phyloP scores from a whole-genome alignment of 2,329 filamentous ascomycete species.

The Xylariaceae sp. region DNA sequence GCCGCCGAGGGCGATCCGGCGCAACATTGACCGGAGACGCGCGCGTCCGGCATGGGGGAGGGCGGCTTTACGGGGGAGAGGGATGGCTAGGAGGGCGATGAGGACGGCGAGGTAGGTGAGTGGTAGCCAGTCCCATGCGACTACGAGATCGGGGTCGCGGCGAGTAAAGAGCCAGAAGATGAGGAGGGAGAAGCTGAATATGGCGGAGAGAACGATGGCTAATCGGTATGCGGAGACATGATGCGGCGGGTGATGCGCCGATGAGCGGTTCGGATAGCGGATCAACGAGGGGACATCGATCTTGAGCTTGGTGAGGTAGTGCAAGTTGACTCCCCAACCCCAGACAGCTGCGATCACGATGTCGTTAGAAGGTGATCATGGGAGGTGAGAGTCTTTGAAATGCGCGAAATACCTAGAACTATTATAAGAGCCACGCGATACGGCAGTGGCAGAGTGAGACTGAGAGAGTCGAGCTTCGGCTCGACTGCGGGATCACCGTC shows the following conservation, averaged over 20 bases:
- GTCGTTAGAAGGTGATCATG: conserved; percentile 4
- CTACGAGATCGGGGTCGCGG: conserved; percentile 62
- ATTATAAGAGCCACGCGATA: conserved; percentile 83
- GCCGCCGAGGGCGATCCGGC: conserved; percentile 76
- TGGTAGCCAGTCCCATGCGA: conserved; percentile 78
- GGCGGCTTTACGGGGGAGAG: conserved; percentile 54
- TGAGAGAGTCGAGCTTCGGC: conserved; percentile 74
- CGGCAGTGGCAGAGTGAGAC: conserved; percentile 78
- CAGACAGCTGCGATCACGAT: conserved; percentile 62
- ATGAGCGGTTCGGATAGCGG: conserved; percentile 73
- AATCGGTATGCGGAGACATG: conserved; percentile 82
- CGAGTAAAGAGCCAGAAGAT: conserved; percentile 80
- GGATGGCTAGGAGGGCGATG: conserved; percentile 64
- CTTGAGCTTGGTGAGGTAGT: conserved; percentile 71
- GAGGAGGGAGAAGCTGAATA: conserved; percentile 66
- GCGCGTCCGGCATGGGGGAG: conserved; percentile 65
- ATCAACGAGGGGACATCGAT: conserved; percentile 87
- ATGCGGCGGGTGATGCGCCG: conserved; percentile 65
- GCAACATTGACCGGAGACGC: conserved; percentile 69
- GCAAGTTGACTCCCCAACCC: conserved; percentile 91
- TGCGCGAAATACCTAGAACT: conserved; percentile 59
- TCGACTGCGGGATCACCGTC: conserved; percentile 70
- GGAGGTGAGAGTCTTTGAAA: not conserved
- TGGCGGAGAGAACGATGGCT: conserved; percentile 66
- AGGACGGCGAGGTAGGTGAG: conserved; percentile 75